Evolutionary conservation across 2,329 filamentous ascomycete species (phyloP), one percentile per base, ranked within the genome.

Genomic region (Graphiopsis chlorocephala): DNA sequence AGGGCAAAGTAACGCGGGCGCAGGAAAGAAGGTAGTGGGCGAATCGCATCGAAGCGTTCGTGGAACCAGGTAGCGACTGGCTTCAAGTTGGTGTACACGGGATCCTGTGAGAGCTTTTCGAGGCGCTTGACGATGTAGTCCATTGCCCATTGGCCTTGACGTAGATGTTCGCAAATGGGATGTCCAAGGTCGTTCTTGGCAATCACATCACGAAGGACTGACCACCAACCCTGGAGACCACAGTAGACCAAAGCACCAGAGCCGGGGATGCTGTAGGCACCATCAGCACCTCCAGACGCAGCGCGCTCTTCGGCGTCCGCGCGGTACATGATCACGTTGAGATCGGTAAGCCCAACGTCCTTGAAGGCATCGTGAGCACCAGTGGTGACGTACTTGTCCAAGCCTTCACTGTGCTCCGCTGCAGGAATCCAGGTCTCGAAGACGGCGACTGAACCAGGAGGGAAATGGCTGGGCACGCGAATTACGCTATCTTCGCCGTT

Each of bases 211-310:
- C 92, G 89, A 48, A 99, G 81, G 0, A 97, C 82, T 75, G 93
- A 97, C 93, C 94, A 97, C 94, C 95, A 99, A 42, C 96, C 96
- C 77, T 99, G 95, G n/a, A 99, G 84, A 66, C 95, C 95, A 66
- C 94, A 94, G 77, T 98, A 99, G 2, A 97, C 91, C 48, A 97
- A 84, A 65, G 90, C 88, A 2, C 93, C 94, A 73, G 93, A 83
- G 1, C 89, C 88, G 1, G 95, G 95, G 68, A 99, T 90, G 61
- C 88, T 86, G 78, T 98, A 99, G 10, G 89, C 88, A n/a, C 95
- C 94, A 75, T 97, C 92, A 66, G 86, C 84, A 4, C 92, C 92
- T 60, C 84, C 85, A 68, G 90, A 97, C 7, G 86, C 87, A 70
- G 95, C 92, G 56, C 87, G 86, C 77, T 91, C 96, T 77, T 99